A percentile compares a stretch with the other conserved stretches of the same genome.
Evolutionary conservation across 345 rosid species (phyloP).

Genomic region (Gossypium turneri): DNA sequence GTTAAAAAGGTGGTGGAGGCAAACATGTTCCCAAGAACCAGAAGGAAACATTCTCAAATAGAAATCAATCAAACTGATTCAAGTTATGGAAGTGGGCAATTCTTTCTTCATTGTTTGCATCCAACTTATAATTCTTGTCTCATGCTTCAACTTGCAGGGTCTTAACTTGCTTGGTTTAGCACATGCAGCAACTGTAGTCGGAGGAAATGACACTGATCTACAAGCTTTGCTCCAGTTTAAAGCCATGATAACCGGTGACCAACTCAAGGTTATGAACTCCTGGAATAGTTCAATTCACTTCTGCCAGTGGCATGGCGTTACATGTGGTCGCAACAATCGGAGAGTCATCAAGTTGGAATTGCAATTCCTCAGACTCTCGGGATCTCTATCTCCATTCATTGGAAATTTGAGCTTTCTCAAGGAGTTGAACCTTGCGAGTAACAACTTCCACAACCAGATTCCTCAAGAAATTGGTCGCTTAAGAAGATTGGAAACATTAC

Average conservation of each 20-base stretch:
- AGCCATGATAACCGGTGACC: background rate
- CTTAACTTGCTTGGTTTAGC: background rate
- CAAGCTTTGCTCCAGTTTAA: conserved; percentile 9
- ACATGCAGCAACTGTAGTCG: background rate
- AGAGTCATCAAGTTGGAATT: no score
- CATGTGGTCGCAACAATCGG: no score
- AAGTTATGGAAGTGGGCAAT: background rate
- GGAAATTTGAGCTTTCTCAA: no score
- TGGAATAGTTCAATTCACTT: background rate
- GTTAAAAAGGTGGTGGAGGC: no score
- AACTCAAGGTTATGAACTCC: background rate
- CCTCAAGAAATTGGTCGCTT: no score
- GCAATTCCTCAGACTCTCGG: no score
- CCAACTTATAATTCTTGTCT: background rate
- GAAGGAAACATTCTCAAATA: background rate
- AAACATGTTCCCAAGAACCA: background rate
- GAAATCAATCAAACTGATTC: background rate
- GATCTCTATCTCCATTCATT: no score
- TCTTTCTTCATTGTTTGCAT: background rate
- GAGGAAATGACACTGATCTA: background rate
- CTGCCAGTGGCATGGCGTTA: no score
- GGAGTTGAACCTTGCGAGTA: no score
- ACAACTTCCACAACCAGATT: no score
- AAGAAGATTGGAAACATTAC: no score
- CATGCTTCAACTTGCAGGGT: background rate